phyloP scores from a whole-genome alignment of 257 asterid genomes.

The Striga asiatica region DNA sequence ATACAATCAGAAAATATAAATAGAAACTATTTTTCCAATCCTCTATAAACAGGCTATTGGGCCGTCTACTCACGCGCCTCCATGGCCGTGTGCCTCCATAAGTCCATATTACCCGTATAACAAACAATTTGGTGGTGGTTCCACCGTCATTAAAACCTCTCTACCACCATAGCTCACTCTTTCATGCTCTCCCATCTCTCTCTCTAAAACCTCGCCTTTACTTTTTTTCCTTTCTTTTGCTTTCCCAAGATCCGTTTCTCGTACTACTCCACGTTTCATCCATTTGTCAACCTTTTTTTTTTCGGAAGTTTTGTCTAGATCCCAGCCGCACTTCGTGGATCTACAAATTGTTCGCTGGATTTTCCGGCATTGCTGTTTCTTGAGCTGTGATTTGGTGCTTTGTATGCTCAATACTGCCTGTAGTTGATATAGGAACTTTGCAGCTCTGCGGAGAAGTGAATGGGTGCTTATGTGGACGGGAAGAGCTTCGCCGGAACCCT shows the following conservation, averaged over 20 bases:
- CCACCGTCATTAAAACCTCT: constrained; percentile 37
- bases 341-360: constrained; percentile 22
- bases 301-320: constrained; percentile 14
- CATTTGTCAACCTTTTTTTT: neutral
- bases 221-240: neutral
- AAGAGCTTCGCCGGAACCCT: constrained; percentile 33
- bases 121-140: constrained; percentile 28
- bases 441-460: constrained; percentile 25
- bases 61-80: too few species aligned
- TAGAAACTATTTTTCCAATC: too few species aligned
- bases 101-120: constrained; percentile 11
- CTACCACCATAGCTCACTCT: constrained; percentile 13
- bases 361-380: constrained; percentile 39
- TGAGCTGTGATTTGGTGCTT: constrained; percentile 31
- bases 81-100: too few species aligned
- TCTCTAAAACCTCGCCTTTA: neutral
- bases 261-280: constrained; percentile 10
- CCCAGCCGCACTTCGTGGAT: constrained; percentile 38
- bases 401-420: neutral
- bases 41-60: too few species aligned
- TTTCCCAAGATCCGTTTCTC: constrained; percentile 21
- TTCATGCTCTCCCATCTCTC: constrained; percentile 6
- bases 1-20: too few species aligned
- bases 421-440: constrained; percentile 33
- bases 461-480: constrained; percentile 29